Percentiles rank a stretch among this genome's conserved stretches.
Conservation (phyloP, 1,284 basidiomycete genomes). For the Ganoderma multipileum region DNA sequence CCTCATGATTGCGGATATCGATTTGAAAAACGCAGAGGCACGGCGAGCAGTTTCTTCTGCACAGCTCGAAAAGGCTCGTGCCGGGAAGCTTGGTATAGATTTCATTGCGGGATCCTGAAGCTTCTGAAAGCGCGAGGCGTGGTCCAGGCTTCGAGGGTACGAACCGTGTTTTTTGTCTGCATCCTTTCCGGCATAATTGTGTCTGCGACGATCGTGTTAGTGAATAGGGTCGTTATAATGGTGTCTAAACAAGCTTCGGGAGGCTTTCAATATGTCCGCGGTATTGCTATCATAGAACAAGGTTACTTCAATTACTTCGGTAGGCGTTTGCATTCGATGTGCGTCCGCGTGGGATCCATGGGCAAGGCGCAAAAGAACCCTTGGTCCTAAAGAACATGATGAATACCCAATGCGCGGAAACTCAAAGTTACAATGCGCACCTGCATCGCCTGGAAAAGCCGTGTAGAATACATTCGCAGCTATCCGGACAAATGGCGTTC, state of each 20-base stretch:
- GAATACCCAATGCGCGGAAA: slow-evolving; percentile 19
- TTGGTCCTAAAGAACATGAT: slow-evolving; percentile 47
- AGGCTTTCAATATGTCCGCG: background rate
- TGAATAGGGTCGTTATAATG: slow-evolving; percentile 10
- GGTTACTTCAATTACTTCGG: slow-evolving; percentile 47
- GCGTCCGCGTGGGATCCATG: slow-evolving; percentile 72
- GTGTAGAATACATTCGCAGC: slow-evolving; percentile 73
- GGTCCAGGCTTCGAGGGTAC: background rate
- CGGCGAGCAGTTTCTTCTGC: slow-evolving; percentile 60
- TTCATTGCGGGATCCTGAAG: slow-evolving; percentile 22
- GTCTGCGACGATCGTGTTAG: background rate
- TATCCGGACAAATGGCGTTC: slow-evolving; percentile 37
- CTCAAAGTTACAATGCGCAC: slow-evolving; percentile 43
- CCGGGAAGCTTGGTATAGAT: slow-evolving; percentile 65
- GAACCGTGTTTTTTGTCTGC: background rate
- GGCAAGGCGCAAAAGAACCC: slow-evolving; percentile 82
- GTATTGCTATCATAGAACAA: background rate
- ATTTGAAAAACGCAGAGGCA: slow-evolving; percentile 62
- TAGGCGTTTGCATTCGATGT: slow-evolving; percentile 79
- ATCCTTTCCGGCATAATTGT: background rate
- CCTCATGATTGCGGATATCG: slow-evolving; percentile 61
- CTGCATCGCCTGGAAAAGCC: slow-evolving; percentile 82
- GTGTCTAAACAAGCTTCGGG: slow-evolving; percentile 9
- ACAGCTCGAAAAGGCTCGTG: slow-evolving; percentile 67
- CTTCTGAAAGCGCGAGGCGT: background rate